phyloP scores from a whole-genome alignment of 257 asterid species.

The Plantago elongata region DNA sequence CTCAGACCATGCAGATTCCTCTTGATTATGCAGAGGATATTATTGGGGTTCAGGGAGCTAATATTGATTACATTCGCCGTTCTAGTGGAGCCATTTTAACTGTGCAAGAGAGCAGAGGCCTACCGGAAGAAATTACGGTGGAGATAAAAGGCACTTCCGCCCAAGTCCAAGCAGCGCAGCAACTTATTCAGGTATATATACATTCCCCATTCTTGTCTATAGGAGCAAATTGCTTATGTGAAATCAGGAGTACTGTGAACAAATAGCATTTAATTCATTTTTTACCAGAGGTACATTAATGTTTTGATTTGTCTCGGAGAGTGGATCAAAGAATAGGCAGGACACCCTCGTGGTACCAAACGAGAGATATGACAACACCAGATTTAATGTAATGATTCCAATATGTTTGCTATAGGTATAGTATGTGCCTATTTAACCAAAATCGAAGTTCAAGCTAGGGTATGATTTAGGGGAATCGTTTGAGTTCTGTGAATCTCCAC shows the following conservation, averaged over 20 bases:
- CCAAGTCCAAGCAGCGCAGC: constrained; percentile 80
- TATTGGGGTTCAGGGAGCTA: constrained; percentile 71
- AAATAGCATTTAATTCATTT: neutral
- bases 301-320: neutral
- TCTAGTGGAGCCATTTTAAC: constrained; percentile 72
- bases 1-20: constrained; percentile 85
- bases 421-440: too few relatives aligned
- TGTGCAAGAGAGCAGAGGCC: constrained; percentile 69
- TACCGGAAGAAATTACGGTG: constrained; percentile 72
- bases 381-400: too few relatives aligned
- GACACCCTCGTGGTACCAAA: neutral
- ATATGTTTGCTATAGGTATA: too few relatives aligned
- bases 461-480: too few relatives aligned
- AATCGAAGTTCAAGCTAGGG: too few relatives aligned
- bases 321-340: neutral
- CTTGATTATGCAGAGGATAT: constrained; percentile 81
- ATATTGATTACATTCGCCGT: constrained; percentile 72
- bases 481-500: too few relatives aligned
- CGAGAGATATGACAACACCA: too few relatives aligned
- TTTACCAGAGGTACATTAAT: neutral
- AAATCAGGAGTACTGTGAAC: too few relatives aligned
- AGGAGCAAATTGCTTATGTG: too few relatives aligned
- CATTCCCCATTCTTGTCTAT: constrained; percentile 1
- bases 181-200: constrained; percentile 63
- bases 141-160: constrained; percentile 82